Conservation (phyloP, 2,329 filamentous ascomycete genomes). For the Dactylonectria macrodidyma region DNA sequence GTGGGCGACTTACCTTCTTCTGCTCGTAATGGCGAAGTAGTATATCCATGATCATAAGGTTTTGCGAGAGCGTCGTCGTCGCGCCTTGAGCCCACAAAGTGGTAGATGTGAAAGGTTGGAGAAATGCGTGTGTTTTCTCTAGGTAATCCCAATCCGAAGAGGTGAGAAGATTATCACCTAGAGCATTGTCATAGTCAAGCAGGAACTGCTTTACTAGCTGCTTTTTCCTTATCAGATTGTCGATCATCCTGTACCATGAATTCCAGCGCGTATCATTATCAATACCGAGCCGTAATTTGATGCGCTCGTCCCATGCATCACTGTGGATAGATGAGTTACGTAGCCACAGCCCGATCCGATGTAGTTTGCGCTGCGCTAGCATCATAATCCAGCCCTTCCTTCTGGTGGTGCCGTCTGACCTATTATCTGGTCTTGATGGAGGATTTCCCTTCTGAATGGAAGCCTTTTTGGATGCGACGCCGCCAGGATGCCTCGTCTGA, state of each 20-base stretch:
- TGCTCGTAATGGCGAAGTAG: background rate
- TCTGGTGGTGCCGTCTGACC: background rate
- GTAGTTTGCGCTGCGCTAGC: slow-evolving; percentile 15
- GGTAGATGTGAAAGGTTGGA: slow-evolving; percentile 2
- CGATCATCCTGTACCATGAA: slow-evolving; percentile 10
- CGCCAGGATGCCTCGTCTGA: slow-evolving; percentile 2
- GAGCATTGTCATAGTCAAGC: slow-evolving; percentile 3
- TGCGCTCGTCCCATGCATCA: slow-evolving; percentile 10
- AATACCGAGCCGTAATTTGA: slow-evolving; percentile 7
- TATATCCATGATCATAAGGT: slow-evolving; percentile 2
- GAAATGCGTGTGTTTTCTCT: background rate
- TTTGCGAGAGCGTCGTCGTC: slow-evolving; percentile 2
- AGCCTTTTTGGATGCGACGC: slow-evolving; percentile 13
- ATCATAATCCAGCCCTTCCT: background rate
- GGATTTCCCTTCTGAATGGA: slow-evolving; percentile 11
- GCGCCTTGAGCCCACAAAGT: background rate
- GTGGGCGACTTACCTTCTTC: slow-evolving; percentile 1
- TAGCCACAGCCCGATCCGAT: background rate
- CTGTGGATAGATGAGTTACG: slow-evolving; percentile 6
- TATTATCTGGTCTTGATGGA: slow-evolving; percentile 8
- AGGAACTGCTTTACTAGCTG: slow-evolving; percentile 2
- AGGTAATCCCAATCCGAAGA: slow-evolving; percentile 1
- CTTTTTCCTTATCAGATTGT: slow-evolving; percentile 1
- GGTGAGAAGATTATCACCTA: slow-evolving; percentile 8
- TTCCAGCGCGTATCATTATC: slow-evolving; percentile 8